phyloP scores from a whole-genome alignment of 129 eudicot species.

The Rutidosis leptorrhynchoides region DNA sequence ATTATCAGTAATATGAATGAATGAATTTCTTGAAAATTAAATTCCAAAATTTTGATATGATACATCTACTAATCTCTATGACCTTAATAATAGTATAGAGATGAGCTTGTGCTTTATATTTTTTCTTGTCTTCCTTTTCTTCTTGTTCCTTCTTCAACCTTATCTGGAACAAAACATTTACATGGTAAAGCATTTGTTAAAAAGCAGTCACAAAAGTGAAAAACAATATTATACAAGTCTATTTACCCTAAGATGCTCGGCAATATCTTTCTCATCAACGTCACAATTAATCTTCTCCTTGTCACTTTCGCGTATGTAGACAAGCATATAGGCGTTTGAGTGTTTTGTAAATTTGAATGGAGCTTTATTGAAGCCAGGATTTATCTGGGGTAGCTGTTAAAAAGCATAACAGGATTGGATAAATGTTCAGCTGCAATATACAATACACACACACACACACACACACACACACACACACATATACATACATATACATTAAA shows the following conservation, averaged over 20 bases:
- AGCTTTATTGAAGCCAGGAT: constrained; percentile 82
- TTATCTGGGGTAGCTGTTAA: constrained; percentile 83
- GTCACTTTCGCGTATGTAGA: constrained; percentile 87
- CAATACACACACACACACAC: no score
- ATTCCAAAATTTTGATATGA: constrained; percentile 13
- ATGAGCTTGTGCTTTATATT: constrained; percentile 94
- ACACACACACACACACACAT: no score
- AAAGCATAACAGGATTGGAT: constrained; percentile 20
- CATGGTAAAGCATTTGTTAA: constrained; percentile 22
- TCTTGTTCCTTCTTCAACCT: constrained; percentile 93
- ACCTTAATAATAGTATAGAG: constrained; percentile 94
- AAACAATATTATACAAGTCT: not conserved
- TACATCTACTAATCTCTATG: constrained; percentile 33
- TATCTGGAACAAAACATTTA: constrained; percentile 41
- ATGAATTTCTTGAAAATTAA: not conserved
- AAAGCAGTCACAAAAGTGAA: constrained; percentile 16
- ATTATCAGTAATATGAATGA: constrained; percentile 19
- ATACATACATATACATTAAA: constrained; percentile 7
- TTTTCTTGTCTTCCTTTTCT: constrained; percentile 86
- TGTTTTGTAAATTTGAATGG: constrained; percentile 88
- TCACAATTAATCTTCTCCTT: constrained; percentile 89
- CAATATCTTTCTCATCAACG: constrained; percentile 92
- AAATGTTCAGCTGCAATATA: constrained; percentile 5
- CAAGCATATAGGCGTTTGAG: constrained; percentile 99
- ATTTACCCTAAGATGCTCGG: constrained; percentile 89